phyloP scores from a whole-genome alignment of 73 alveolate species.

The Uronychia binucleata region DNA sequence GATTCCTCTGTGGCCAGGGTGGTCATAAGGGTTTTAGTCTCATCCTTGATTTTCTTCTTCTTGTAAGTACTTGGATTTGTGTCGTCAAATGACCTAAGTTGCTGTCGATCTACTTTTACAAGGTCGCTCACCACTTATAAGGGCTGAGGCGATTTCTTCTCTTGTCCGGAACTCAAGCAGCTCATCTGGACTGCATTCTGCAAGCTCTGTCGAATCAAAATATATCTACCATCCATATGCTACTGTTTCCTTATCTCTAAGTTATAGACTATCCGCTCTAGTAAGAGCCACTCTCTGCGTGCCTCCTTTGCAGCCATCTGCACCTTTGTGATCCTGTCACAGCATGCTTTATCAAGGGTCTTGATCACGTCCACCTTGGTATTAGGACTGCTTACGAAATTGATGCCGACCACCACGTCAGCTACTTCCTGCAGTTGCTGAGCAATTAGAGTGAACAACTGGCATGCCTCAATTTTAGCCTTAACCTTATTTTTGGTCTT shows the following conservation, averaged over 20 bases:
- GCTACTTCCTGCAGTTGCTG: conserved; percentile 41
- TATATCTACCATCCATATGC: neutral
- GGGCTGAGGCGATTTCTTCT: neutral
- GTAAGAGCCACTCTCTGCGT: conserved; percentile 26
- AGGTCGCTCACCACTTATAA: neutral
- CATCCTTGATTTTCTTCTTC: neutral
- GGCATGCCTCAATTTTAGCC: conserved; percentile 48
- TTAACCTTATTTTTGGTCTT: neutral
- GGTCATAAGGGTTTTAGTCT: neutral
- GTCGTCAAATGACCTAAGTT: neutral
- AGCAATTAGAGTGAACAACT: conserved; percentile 35
- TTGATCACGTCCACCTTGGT: conserved; percentile 25
- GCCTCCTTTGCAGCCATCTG: conserved; percentile 48
- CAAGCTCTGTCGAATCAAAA: conserved; percentile 13
- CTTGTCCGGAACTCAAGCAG: neutral
- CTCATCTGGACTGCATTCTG: conserved; percentile 39
- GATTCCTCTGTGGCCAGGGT: neutral
- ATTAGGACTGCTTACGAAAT: neutral
- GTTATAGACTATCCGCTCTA: conserved; percentile 20
- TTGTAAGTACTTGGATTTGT: neutral
- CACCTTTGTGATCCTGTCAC: conserved; percentile 48
- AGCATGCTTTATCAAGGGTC: conserved; percentile 16
- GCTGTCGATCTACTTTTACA: neutral
- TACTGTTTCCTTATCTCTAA: conserved; percentile 23
- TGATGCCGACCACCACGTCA: conserved; percentile 29